Evolutionary conservation across 768 basidiomycete genomes (phyloP).

Genomic region (Pleurotus citrinopileatus): DNA sequence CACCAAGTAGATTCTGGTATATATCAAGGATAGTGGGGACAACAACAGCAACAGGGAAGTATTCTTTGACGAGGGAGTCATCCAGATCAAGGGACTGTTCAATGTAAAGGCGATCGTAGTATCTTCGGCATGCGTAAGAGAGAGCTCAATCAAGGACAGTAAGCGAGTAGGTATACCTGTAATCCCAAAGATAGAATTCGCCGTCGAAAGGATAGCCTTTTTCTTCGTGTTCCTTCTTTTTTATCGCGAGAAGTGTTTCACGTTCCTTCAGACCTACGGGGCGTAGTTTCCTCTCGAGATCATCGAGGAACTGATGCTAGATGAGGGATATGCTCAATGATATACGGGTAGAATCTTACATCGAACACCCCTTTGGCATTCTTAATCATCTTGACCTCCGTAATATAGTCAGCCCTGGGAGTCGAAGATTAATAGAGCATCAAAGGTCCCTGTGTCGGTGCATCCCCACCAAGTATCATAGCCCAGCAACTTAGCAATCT

Average conservation of each 20-base stretch:
- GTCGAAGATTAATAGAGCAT: not conserved
- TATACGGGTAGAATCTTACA: slow-evolving; percentile 29
- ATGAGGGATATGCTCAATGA: slow-evolving; percentile 10
- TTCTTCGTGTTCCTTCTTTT: slow-evolving; percentile 68
- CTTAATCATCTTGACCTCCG: slow-evolving; percentile 87
- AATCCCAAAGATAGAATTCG: slow-evolving; percentile 83
- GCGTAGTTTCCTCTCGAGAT: slow-evolving; percentile 69
- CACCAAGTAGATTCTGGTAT: slow-evolving; percentile 80
- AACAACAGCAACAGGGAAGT: slow-evolving; percentile 84
- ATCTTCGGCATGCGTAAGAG: too few species aligned
- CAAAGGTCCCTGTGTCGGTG: not conserved
- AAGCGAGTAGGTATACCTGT: slow-evolving; percentile 45
- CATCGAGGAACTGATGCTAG: slow-evolving; percentile 62
- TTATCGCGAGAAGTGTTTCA: slow-evolving; percentile 64
- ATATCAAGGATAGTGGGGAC: slow-evolving; percentile 81
- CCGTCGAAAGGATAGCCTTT: slow-evolving; percentile 63
- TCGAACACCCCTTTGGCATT: slow-evolving; percentile 55
- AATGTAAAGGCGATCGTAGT: slow-evolving; percentile 60
- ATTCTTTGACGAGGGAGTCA: slow-evolving; percentile 79
- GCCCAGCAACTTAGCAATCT: slow-evolving; percentile 63
- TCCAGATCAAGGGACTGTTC: slow-evolving; percentile 70
- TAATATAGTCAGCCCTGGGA: slow-evolving; percentile 70
- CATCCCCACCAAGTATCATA: slow-evolving; percentile 63
- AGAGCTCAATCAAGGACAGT: not conserved
- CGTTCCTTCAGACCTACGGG: slow-evolving; percentile 72